phyloP scores from a whole-genome alignment of 352 stramenopile species.

The Globisporangium acanthophoron region DNA sequence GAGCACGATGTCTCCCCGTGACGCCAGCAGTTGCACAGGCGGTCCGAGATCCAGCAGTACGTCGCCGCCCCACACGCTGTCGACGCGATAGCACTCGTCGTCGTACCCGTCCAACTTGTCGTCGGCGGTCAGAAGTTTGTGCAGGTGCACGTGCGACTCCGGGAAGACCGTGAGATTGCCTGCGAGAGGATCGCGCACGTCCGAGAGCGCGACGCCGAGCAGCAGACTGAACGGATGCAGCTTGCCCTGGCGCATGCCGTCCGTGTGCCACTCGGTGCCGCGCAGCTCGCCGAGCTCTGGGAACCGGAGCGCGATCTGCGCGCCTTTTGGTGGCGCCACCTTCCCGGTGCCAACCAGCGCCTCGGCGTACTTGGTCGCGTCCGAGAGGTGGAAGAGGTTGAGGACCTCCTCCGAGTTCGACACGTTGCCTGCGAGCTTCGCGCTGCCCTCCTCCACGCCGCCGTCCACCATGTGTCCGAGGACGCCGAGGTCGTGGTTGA shows the following conservation, averaged over 20 bases:
- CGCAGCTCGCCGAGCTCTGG: slow-evolving; percentile 54
- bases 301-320: slow-evolving; percentile 71
- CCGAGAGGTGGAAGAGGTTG: slow-evolving; percentile 46
- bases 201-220: slow-evolving; percentile 63
- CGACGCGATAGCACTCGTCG: slow-evolving; percentile 54
- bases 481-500: slow-evolving; percentile 75
- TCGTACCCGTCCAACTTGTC: slow-evolving; percentile 48
- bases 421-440: slow-evolving; percentile 63
- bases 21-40: slow-evolving; percentile 52
- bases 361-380: slow-evolving; percentile 54
- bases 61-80: slow-evolving; percentile 76
- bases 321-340: slow-evolving; percentile 42
- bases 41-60: slow-evolving; percentile 59
- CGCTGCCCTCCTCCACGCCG: slow-evolving; percentile 66
- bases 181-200: slow-evolving; percentile 46
- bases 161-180: slow-evolving; percentile 78
- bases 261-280: slow-evolving; percentile 79
- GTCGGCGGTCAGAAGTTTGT: slow-evolving; percentile 38
- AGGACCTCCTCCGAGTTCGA: slow-evolving; percentile 65
- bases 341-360: slow-evolving; percentile 44
- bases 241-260: slow-evolving; percentile 73
- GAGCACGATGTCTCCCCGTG: slow-evolving; percentile 59
- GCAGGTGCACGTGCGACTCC: slow-evolving; percentile 47
- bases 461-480: slow-evolving; percentile 66
- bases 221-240: slow-evolving; percentile 68